Base-by-base conservation (phyloP, 192 early-diverging fungal genomes). In the Ambispora gerdemannii region DNA sequence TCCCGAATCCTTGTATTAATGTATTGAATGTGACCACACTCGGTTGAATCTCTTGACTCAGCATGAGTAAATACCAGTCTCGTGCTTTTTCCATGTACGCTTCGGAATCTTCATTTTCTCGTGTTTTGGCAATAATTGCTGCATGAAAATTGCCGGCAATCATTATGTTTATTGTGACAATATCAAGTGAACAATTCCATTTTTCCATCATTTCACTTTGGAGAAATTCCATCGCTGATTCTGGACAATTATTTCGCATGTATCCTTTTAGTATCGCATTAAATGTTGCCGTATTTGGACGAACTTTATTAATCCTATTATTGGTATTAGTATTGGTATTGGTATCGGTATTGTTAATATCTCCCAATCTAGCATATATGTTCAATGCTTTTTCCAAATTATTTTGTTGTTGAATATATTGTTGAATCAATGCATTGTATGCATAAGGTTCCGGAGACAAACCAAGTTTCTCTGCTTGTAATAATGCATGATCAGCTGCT, bases 21-120 rank as follows among this genome's bases (percentile, higher is more conserved):
- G 55, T 58, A 24, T 58, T 58, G 24, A 58, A 58, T 10, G 55
- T 58, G 1, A 58, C 55, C 22, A 30, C 55, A 58, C 11, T 25
- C 11, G 55, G 55, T 3, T 13, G 13, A 13, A 58, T 58, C 11
- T 13, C 24, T 30, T 27, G 20, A 30, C 55, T 30, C 24, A 20
- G 55, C 20, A 58, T 20, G 11, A 30, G 20, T 24, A 58, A 58
- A 58, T 58, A 58, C 55, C 55, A 58, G 11, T 58, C 55, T 20
- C 55, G 55, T 11, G 55, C 55, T 1, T 13, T 58, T 11, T 58
- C 28, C 13, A 58, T 20, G 28, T 4, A 28, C 24, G 11, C 19
- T 25, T 58, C 55, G 13, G 55, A 28, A 13, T 30, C 55, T 20
- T 27, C 28, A 13, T 58, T 30, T 27, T 24, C 55, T 13, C 13